Conservation (phyloP, 2,329 filamentous ascomycete genomes). For the Fusarium pilosicola region DNA sequence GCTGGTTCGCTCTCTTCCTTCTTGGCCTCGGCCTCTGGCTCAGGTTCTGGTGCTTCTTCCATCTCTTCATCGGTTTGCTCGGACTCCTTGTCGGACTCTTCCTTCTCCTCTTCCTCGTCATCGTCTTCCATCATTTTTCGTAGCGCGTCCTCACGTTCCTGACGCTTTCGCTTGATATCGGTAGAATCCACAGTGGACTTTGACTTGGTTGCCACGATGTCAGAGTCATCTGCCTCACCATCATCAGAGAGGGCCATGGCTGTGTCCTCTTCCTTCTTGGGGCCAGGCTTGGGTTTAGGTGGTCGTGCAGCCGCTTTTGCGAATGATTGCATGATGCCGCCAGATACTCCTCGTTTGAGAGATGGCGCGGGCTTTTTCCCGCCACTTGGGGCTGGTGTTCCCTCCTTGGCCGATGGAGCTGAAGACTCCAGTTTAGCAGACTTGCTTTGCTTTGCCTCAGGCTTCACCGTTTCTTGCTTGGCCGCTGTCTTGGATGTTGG, state of each 20-base stretch:
- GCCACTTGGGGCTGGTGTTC: constrained; percentile 40
- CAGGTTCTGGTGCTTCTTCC: constrained; percentile 53
- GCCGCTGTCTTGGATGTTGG: constrained; percentile 37
- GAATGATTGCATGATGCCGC: constrained; percentile 81
- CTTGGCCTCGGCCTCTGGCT: constrained; percentile 50
- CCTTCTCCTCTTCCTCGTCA: constrained; percentile 66
- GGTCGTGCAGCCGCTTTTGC: constrained; percentile 65
- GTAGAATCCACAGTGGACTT: constrained; percentile 39
- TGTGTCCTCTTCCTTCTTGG: constrained; percentile 49
- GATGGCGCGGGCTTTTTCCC: constrained; percentile 50
- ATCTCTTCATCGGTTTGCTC: constrained; percentile 53
- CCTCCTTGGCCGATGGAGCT: constrained; percentile 37
- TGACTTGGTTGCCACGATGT: constrained; percentile 44
- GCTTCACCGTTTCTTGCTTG: constrained; percentile 30
- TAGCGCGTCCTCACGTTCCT: constrained; percentile 53
- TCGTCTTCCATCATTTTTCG: constrained; percentile 66
- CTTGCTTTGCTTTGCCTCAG: constrained; percentile 24
- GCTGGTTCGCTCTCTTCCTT: constrained; percentile 57
- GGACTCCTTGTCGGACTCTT: constrained; percentile 52
- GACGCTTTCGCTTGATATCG: constrained; percentile 44
- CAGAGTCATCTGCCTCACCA: constrained; percentile 53
- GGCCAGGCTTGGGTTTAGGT: constrained; percentile 59
- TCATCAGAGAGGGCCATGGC: constrained; percentile 52
- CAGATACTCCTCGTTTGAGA: constrained; percentile 67
- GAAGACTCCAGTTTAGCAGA: constrained; percentile 46